Conservation (phyloP, 73 alveolate species). For the Paraurostyla sp. region DNA sequence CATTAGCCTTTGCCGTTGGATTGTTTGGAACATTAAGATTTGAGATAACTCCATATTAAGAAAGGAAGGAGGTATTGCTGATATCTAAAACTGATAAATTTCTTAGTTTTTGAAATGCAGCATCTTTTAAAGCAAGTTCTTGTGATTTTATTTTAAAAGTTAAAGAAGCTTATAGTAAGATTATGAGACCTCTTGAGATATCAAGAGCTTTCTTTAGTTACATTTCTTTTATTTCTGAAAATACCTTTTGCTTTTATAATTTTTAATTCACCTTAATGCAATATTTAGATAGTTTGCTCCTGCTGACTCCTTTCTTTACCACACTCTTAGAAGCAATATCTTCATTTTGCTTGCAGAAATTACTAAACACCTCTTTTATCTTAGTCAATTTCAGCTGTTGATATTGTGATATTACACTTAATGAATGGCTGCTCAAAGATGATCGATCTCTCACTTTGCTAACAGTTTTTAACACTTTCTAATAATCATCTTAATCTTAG, state of each 20-base stretch:
- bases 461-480: neutral
- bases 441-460: neutral
- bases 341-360: neutral
- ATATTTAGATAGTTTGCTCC: neutral
- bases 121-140: neutral
- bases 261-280: neutral
- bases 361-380: constrained; percentile 45
- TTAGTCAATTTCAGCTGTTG: neutral
- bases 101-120: neutral
- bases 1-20: no score
- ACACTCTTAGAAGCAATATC: neutral
- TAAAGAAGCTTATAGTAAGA: neutral
- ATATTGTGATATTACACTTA: neutral
- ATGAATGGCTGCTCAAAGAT: neutral
- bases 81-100: neutral
- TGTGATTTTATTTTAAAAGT: neutral
- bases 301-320: neutral
- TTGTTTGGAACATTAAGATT: no score
- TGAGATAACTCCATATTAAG: no score
- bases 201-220: neutral
- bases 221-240: neutral
- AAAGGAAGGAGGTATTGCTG: no score
- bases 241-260: neutral
- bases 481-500: neutral
- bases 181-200: constrained; percentile 8